Evolutionary conservation across 129 eudicot genomes (phyloP), one percentile per base, ranked within the genome.

Genomic region (Flaveria brownii): DNA sequence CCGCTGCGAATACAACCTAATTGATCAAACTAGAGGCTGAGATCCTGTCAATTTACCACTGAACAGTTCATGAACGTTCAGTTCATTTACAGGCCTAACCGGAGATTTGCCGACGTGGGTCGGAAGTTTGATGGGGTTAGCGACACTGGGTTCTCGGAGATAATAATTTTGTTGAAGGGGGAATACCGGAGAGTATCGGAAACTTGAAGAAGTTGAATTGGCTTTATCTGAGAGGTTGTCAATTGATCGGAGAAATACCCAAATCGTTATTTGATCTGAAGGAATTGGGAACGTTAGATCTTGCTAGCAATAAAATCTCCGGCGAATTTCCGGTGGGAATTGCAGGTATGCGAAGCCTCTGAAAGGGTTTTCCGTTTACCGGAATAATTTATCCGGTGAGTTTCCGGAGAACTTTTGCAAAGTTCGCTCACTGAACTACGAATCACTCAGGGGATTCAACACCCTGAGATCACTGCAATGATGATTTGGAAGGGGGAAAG

Each of bases 41-140:
- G n/a, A n/a, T n/a, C n/a, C n/a, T n/a, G n/a, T n/a, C n/a, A n/a
- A n/a, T n/a, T n/a, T n/a, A n/a, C n/a, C n/a, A n/a, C n/a, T n/a
- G n/a, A n/a, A n/a, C n/a, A n/a, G n/a, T n/a, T n/a, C n/a, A n/a
- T n/a, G n/a, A n/a, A n/a, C n/a, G n/a, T n/a, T n/a, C n/a, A n/a
- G n/a, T n/a, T n/a, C n/a, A n/a, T n/a, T n/a, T n/a, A n/a, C n/a
- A n/a, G n/a, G n/a, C n/a, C n/a, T n/a, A n/a, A n/a, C 86, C 16
- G 92, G 97, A 70, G 71, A 68, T 5, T 86, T 95, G 74, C 97
- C 97, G 14, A n/a, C 45, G 1, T 95, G 99, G 99, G 78, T 86
- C 39, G 92, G 92, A 39, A 85, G 41, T 60, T 76, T 91, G 78
- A 86, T 83, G 17, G 26, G 80, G 7, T 83, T 95, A 72, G 78